Percentiles rank a stretch among this genome's conserved stretches.
These are phyloP conservation scores for Fusarium praegraminearum DNA, from an alignment of 2,329 filamentous ascomycete species.

Conservation along the genomic window DNA sequence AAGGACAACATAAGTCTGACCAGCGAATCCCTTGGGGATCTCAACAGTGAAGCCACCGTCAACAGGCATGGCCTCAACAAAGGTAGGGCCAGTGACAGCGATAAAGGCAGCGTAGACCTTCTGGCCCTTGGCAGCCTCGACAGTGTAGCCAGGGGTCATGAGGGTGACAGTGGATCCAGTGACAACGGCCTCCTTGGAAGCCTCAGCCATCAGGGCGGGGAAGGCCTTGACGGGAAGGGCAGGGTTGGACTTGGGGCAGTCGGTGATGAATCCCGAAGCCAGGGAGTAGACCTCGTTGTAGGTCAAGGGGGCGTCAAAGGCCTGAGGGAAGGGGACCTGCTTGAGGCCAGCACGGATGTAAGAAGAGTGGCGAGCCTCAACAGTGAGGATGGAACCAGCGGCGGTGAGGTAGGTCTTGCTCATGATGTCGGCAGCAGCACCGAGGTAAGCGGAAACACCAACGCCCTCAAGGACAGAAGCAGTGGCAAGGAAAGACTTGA, in stretches of 20 bases:
- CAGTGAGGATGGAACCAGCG: constrained; percentile 71
- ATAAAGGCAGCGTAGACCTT: constrained; percentile 53
- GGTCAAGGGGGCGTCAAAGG: constrained; percentile 70
- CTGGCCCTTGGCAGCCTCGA: constrained; percentile 43
- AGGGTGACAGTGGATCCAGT: constrained; percentile 46
- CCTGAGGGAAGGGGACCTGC: constrained; percentile 66
- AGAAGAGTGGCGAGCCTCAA: constrained; percentile 73
- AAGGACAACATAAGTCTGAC: constrained; percentile 57
- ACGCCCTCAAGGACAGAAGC: constrained; percentile 74
- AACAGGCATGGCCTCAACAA: constrained; percentile 38
- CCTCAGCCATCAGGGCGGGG: constrained; percentile 58
- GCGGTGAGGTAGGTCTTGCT: constrained; percentile 68
- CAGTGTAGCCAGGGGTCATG: constrained; percentile 42
- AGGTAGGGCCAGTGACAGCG: constrained; percentile 45
- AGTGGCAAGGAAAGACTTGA: constrained; percentile 69
- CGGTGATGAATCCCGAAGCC: constrained; percentile 70
- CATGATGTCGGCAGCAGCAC: constrained; percentile 70
- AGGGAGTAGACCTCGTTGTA: constrained; percentile 73
- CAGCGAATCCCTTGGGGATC: constrained; percentile 49
- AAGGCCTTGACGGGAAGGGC: constrained; percentile 71
- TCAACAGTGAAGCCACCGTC: constrained; percentile 42
- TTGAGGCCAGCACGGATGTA: constrained; percentile 66
- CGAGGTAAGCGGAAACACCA: constrained; percentile 73
- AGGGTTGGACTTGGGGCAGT: constrained; percentile 67
- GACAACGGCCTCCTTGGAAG: constrained; percentile 42